phyloP scores from a whole-genome alignment of 2,329 filamentous ascomycete species.

The Pseudophaeomoniella oleicola region DNA sequence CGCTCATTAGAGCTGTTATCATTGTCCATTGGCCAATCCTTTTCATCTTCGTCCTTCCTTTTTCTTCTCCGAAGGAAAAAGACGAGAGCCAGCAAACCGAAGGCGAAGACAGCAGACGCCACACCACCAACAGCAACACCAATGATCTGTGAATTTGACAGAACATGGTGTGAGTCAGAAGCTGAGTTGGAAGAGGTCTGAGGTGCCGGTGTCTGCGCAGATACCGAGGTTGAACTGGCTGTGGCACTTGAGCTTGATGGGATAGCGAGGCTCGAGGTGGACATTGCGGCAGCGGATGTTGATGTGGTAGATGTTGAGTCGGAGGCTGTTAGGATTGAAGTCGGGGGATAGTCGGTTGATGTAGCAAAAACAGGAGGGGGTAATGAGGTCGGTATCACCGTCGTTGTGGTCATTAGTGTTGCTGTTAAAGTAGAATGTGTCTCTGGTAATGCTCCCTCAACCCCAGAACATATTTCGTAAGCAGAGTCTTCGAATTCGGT shows the following conservation, averaged over 20 bases:
- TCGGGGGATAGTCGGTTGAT: not conserved
- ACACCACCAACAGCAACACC: slow-evolving; percentile 44
- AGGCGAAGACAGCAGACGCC: slow-evolving; percentile 33
- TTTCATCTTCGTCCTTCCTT: slow-evolving; percentile 12
- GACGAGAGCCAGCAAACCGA: slow-evolving; percentile 25
- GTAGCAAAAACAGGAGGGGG: not conserved
- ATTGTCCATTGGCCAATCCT: slow-evolving; percentile 12
- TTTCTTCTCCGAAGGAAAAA: slow-evolving; percentile 18
- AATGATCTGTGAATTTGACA: slow-evolving; percentile 34
- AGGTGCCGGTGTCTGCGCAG: slow-evolving; percentile 8
- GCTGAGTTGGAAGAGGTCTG: slow-evolving; percentile 5
- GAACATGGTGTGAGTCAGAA: slow-evolving; percentile 4
- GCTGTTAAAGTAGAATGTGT: slow-evolving; percentile 46
- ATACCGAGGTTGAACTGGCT: slow-evolving; percentile 6
- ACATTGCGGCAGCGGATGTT: slow-evolving; percentile 9
- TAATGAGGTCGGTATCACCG: slow-evolving; percentile 5
- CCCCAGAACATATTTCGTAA: slow-evolving; percentile 41
- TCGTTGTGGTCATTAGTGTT: slow-evolving; percentile 32
- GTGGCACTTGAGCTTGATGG: slow-evolving; percentile 3
- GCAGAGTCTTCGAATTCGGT: slow-evolving; percentile 30
- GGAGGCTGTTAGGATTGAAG: not conserved
- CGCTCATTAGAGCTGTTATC: slow-evolving; percentile 4
- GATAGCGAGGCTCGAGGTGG: slow-evolving; percentile 3
- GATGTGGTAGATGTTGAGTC: slow-evolving; percentile 5
- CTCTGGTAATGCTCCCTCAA: slow-evolving; percentile 36